Evolutionary conservation across 2,329 filamentous ascomycete genomes (phyloP), one percentile per base, ranked within the genome.

Genomic region (Aspergillus chevalieri): DNA sequence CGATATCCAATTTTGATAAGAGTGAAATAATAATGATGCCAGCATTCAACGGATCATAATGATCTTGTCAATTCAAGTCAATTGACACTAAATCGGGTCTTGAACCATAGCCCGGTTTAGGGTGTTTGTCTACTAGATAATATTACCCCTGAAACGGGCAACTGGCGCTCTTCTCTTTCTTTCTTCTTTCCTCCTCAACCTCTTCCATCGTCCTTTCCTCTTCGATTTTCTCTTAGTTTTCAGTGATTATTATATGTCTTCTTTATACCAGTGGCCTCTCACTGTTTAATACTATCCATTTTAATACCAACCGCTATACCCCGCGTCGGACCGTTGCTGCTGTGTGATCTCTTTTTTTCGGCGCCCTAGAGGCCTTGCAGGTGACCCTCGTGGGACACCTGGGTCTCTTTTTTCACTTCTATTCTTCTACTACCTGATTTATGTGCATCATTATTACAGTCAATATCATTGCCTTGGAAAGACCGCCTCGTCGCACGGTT

Each of bases 321-420:
- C 26, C 26, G 26, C 26, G 26, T 12, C 15, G 14, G 34, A 36
- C n/a, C 34, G 34, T 36, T 36, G 34, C 34, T 36, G 33, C 52
- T 44, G 57, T 54, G 52, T 36, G 34, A 36, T 36, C 3, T 55
- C 45, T 53, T 52, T 28, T 28, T 26, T 26, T 28, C 26, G 26
- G 26, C 26, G 52, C 51, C 54, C 49, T 50, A 49, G 49, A 30
- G 26, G 10, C 26, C 54, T 55, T 52, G 53, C 51, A 56, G 47
- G 14, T 41, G 38, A 41, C 22, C 38, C 38, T 10, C 15, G 38
- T 41, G 34, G 38, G 38, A 21, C 38, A 41, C 38, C 38, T 10
- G 42, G 22, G 42, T 41, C 33, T 44, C 44, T 48, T 51, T 47
- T 47, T 50, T 44, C 47, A 49, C 50, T 28, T 44, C 33, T 52